A percentile compares a stretch with the other conserved stretches of the same genome.
phyloP scores from a whole-genome alignment of 495 filamentous ascomycete genomes.

The Pyronema domesticum region DNA sequence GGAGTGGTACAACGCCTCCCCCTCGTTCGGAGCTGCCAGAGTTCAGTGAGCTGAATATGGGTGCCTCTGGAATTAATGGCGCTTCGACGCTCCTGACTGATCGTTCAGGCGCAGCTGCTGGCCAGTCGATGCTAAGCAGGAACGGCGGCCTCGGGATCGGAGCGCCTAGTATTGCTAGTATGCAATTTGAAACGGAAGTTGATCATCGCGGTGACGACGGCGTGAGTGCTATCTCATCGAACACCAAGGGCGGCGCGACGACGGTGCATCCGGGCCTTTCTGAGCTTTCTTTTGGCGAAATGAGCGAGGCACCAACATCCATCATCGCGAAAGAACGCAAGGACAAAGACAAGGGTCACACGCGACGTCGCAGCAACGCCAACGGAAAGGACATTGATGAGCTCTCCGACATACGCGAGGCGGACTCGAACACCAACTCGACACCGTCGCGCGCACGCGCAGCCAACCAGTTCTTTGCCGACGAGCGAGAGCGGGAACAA shows the following conservation, averaged over 20 bases:
- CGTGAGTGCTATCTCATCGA: constrained; percentile 17
- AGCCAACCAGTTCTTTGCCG: constrained; percentile 19
- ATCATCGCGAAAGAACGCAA: constrained; percentile 3
- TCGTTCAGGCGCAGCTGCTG: background rate
- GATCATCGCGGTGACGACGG: constrained; percentile 11
- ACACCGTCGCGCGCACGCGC: constrained; percentile 7
- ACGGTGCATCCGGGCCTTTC: background rate
- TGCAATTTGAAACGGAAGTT: background rate
- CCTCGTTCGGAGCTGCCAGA: constrained; percentile 20
- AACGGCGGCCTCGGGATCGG: constrained; percentile 9
- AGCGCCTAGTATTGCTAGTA: constrained; percentile 9
- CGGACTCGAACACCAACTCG: constrained; percentile 11
- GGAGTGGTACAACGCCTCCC: constrained; percentile 17
- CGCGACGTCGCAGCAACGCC: constrained; percentile 15
- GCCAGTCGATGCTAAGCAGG: constrained; percentile 2
- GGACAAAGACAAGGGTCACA: background rate
- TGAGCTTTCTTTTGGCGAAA: constrained; percentile 1
- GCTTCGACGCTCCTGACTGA: constrained; percentile 4
- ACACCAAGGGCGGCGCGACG: background rate
- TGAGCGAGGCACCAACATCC: background rate
- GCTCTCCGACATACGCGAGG: constrained; percentile 18
- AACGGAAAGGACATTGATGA: constrained; percentile 18
- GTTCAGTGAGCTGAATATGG: constrained; percentile 19
- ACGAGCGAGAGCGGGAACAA: constrained; percentile 22
- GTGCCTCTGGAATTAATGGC: background rate